A percentile compares a stretch with the other conserved stretches of the same genome.
Evolutionary conservation across 2,329 filamentous ascomycete genomes (phyloP).

Genomic region (Nothomitra cinnamomea): DNA sequence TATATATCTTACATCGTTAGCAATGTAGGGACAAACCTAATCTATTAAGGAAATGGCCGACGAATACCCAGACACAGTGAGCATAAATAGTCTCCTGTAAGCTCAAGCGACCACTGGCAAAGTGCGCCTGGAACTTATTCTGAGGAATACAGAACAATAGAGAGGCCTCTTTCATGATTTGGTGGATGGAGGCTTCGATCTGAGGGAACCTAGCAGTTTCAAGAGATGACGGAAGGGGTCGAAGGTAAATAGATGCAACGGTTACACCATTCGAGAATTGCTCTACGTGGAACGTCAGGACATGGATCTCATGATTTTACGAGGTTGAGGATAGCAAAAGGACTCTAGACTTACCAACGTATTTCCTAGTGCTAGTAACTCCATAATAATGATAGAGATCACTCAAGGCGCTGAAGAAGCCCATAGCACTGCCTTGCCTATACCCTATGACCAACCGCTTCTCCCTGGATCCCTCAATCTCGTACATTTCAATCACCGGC

Average conservation of each 20-base stretch:
- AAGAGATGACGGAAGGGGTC: slow-evolving; percentile 45
- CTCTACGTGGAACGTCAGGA: slow-evolving; percentile 28
- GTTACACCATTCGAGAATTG: slow-evolving; percentile 98
- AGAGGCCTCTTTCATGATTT: slow-evolving; percentile 97
- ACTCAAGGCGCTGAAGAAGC: slow-evolving; percentile 86
- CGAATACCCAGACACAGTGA: slow-evolving; percentile 94
- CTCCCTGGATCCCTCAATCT: slow-evolving; percentile 79
- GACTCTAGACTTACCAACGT: slow-evolving; percentile 37
- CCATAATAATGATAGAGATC: slow-evolving; percentile 99
- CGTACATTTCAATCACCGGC: slow-evolving; percentile 94
- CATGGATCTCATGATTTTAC: not conserved
- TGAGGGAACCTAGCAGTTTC: slow-evolving; percentile 46
- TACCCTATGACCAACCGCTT: slow-evolving; percentile 92
- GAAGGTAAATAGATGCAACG: slow-evolving; percentile 89
- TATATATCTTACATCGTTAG: not conserved
- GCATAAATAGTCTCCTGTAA: slow-evolving; percentile 95
- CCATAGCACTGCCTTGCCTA: slow-evolving; percentile 78
- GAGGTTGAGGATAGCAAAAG: not conserved
- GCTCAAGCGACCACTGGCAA: slow-evolving; percentile 71
- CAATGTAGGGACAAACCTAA: slow-evolving; percentile 33
- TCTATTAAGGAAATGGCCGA: slow-evolving; percentile 94
- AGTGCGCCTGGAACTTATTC: slow-evolving; percentile 86
- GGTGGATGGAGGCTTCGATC: slow-evolving; percentile 87
- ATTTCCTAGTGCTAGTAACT: slow-evolving; percentile 88
- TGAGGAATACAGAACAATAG: slow-evolving; percentile 94